Conservation (phyloP, 495 filamentous ascomycete species). For the Extremus antarcticus region DNA sequence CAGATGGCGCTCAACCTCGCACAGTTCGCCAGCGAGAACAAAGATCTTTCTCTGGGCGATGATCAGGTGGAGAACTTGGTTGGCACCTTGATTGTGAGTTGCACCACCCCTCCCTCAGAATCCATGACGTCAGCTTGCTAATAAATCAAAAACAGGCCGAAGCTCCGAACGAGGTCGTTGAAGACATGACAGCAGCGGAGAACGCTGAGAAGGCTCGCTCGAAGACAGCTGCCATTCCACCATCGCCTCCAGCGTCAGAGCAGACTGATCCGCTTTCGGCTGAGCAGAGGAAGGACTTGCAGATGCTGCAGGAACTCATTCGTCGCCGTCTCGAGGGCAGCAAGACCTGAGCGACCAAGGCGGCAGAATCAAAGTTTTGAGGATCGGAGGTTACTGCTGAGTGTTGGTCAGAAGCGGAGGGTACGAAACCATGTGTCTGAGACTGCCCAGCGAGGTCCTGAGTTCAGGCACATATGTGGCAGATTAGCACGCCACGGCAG, state of each 20-base stretch:
- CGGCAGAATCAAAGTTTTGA: no score
- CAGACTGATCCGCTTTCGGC: constrained; percentile 14
- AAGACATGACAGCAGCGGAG: constrained; percentile 5
- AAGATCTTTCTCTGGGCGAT: constrained; percentile 22
- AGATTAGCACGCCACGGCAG: background rate
- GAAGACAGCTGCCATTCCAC: constrained; percentile 3
- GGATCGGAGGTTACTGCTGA: no score
- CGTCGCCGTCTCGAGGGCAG: constrained; percentile 11
- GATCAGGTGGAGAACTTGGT: constrained; percentile 23
- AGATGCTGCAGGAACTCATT: constrained; percentile 19
- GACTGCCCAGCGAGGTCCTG: background rate
- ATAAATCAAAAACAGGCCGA: constrained; percentile 28
- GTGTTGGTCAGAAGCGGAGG: no score
- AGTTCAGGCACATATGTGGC: background rate
- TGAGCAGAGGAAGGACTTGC: constrained; percentile 14
- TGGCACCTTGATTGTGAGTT: constrained; percentile 28
- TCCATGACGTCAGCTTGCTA: constrained; percentile 22
- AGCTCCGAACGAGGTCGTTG: constrained; percentile 25
- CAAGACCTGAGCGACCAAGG: constrained; percentile 8
- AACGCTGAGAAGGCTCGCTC: constrained; percentile 4
- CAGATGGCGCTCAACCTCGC: constrained; percentile 48
- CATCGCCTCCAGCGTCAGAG: constrained; percentile 15
- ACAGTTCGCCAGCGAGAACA: constrained; percentile 31
- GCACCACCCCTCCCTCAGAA: constrained; percentile 4
- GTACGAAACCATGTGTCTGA: background rate